phyloP scores from a whole-genome alignment of 768 basidiomycete genomes.

The Phylloporus arenicola region DNA sequence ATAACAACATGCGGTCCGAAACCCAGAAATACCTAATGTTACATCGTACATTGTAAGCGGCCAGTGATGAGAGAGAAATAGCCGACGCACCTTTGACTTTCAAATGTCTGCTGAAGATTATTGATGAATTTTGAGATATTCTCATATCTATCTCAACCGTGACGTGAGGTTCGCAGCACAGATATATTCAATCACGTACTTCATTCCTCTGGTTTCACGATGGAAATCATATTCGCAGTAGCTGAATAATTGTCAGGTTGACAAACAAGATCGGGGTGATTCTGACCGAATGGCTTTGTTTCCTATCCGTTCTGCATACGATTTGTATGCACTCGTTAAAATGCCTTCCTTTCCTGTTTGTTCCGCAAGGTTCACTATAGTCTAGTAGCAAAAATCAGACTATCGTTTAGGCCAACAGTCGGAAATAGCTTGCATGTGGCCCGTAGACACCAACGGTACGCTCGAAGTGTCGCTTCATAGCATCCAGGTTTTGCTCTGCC shows the following conservation, averaged over 20 bases:
- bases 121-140: constrained; percentile 77
- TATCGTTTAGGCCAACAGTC: not conserved
- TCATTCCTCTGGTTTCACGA: constrained; percentile 91
- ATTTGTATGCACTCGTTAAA: constrained; percentile 73
- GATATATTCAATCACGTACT: constrained; percentile 41
- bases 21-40: constrained; percentile 72
- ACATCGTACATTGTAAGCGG: not conserved
- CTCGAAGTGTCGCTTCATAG: constrained; percentile 69
- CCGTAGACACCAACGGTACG: constrained; percentile 66
- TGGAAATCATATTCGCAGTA: constrained; percentile 92
- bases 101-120: constrained; percentile 68
- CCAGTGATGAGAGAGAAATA: not conserved
- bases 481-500: constrained; percentile 62
- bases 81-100: constrained; percentile 63
- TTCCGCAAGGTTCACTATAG: constrained; percentile 86
- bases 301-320: constrained; percentile 55
- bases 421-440: constrained; percentile 51
- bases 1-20: constrained; percentile 60
- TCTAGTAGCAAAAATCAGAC: constrained; percentile 37
- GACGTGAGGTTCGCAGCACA: not conserved
- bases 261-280: not conserved
- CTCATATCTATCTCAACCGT: constrained; percentile 58
- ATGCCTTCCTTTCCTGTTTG: constrained; percentile 81
- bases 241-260: constrained; percentile 31
- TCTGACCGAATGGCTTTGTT: constrained; percentile 54